Percentiles rank a stretch among this genome's conserved stretches.
phyloP scores from a whole-genome alignment of 116 monocot species.

The Thalassia testudinum region DNA sequence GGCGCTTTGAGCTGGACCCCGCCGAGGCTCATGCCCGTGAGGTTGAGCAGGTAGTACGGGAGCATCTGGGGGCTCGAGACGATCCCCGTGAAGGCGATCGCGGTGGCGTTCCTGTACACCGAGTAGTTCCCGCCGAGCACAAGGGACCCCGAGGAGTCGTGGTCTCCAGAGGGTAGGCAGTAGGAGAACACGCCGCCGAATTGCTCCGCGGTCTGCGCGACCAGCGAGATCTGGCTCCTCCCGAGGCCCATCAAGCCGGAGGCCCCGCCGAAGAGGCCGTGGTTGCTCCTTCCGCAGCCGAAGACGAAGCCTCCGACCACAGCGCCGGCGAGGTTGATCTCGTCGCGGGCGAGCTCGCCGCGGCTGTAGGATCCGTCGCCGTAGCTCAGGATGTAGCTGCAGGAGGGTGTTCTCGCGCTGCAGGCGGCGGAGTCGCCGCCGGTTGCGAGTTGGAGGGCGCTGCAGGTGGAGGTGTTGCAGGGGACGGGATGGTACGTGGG shows the following conservation, averaged over 20 bases:
- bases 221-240: slow-evolving; percentile 31
- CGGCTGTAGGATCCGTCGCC: slow-evolving; percentile 54
- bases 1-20: slow-evolving; percentile 26
- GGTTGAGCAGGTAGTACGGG: slow-evolving; percentile 37
- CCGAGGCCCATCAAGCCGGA: slow-evolving; percentile 58
- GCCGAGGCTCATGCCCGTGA: slow-evolving; percentile 37
- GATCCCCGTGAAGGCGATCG: slow-evolving; percentile 31
- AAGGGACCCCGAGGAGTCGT: slow-evolving; percentile 35
- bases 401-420: slow-evolving; percentile 8
- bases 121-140: slow-evolving; percentile 33
- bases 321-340: slow-evolving; percentile 21
- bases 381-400: slow-evolving; percentile 37
- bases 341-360: slow-evolving; percentile 31
- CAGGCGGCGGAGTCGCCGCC: slow-evolving; percentile 6
- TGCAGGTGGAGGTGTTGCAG: slow-evolving; percentile 41
- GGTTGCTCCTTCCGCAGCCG: slow-evolving; percentile 49
- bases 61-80: slow-evolving; percentile 10
- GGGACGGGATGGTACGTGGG: slow-evolving; percentile 31
- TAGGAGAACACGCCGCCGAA: slow-evolving; percentile 58
- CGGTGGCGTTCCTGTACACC: slow-evolving; percentile 32
- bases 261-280: slow-evolving; percentile 48
- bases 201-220: slow-evolving; percentile 27
- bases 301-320: slow-evolving; percentile 34
- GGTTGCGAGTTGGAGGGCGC: slow-evolving; percentile 11
- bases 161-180: slow-evolving; percentile 35